phyloP scores from a whole-genome alignment of 352 stramenopile species.

The Aphanomyces euteiches region DNA sequence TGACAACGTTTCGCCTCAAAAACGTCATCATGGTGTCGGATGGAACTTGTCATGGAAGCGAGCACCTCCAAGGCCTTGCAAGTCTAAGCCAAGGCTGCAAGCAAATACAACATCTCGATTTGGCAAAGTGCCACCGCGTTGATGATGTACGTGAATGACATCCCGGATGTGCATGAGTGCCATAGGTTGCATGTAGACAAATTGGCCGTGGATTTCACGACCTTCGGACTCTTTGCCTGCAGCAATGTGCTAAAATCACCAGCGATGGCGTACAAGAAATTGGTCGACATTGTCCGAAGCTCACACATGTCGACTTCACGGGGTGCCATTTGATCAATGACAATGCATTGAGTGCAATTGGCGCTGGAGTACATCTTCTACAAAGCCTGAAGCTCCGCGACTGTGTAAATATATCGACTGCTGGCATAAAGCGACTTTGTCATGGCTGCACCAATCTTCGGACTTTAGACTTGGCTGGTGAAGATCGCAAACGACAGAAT shows the following conservation, averaged over 20 bases:
- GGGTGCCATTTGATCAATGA: slow-evolving; percentile 45
- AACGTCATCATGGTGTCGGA: slow-evolving; percentile 38
- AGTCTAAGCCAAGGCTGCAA: slow-evolving; percentile 17
- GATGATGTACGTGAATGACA: slow-evolving; percentile 15
- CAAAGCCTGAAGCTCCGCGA: slow-evolving; percentile 42
- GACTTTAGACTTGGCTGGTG: slow-evolving; percentile 71
- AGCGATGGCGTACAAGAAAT: slow-evolving; percentile 37
- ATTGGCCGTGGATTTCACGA: slow-evolving; percentile 29
- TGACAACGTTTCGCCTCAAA: slow-evolving; percentile 17
- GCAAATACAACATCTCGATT: slow-evolving; percentile 41
- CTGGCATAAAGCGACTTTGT: slow-evolving; percentile 43
- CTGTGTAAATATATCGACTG: slow-evolving; percentile 45
- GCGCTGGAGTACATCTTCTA: slow-evolving; percentile 30
- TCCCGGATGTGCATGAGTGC: neutral
- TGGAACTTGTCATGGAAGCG: slow-evolving; percentile 38
- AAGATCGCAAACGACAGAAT: slow-evolving; percentile 30
- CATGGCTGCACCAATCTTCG: slow-evolving; percentile 52
- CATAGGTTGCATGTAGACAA: slow-evolving; percentile 17
- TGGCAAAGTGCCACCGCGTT: slow-evolving; percentile 44
- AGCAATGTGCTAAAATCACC: slow-evolving; percentile 34
- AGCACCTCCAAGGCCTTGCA: slow-evolving; percentile 5
- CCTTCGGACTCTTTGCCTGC: slow-evolving; percentile 31
- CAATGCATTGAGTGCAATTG: slow-evolving; percentile 33
- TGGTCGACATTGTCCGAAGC: slow-evolving; percentile 32
- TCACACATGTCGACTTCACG: slow-evolving; percentile 37